Percentiles rank a stretch among this genome's conserved stretches.
Conservation (phyloP, 306 rosid species). For the Sophora flavescens region DNA sequence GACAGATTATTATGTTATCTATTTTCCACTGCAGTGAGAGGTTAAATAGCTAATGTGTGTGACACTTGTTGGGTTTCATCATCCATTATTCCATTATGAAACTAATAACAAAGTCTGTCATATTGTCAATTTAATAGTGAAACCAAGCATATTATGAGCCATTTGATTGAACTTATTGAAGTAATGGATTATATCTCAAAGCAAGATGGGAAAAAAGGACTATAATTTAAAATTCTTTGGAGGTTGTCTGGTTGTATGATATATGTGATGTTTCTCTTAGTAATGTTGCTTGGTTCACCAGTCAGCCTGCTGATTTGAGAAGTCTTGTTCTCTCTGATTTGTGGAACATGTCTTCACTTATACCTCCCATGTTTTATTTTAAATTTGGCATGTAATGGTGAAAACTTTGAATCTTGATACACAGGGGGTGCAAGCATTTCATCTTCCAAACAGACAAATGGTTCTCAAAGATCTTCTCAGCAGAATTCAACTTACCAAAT, state of each 20-base stretch:
- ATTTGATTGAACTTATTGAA: too few species aligned
- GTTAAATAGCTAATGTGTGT: neutral
- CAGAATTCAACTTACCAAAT: conserved; percentile 75
- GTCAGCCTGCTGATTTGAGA: conserved; percentile 25
- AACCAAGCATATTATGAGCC: too few species aligned
- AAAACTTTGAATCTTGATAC: conserved; percentile 3
- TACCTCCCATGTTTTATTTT: conserved; percentile 23
- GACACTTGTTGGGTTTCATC: neutral
- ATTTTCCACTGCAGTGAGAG: neutral
- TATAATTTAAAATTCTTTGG: neutral
- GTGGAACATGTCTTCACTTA: conserved; percentile 8
- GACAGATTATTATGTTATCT: neutral
- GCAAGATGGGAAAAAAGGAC: neutral
- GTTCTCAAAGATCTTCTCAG: conserved; percentile 64
- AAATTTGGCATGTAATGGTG: conserved; percentile 19
- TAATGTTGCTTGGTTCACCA: neutral
- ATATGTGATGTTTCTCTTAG: neutral
- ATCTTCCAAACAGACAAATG: conserved; percentile 65
- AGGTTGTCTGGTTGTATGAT: neutral
- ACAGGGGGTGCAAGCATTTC: conserved; percentile 66
- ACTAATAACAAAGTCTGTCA: too few species aligned
- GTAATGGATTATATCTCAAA: too few species aligned
- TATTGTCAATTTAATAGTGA: too few species aligned
- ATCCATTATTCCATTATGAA: neutral
- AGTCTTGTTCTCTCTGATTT: conserved; percentile 32